Base-by-base conservation (phyloP, 495 filamentous ascomycete genomes). In the Xylaria telfairii region DNA sequence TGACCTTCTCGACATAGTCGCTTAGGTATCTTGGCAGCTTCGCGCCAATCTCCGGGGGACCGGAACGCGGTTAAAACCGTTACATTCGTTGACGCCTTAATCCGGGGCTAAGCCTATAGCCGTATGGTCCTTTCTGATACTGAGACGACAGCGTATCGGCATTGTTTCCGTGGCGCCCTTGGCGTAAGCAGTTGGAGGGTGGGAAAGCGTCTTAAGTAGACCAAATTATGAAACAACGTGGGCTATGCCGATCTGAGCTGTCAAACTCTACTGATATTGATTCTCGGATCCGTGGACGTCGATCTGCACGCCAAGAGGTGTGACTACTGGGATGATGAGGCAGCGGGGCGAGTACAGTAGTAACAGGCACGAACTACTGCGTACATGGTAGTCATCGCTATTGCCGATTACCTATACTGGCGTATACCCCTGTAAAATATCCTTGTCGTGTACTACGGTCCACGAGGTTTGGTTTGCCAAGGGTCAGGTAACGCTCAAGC, bases 21-120 rank as follows among this genome's bases (percentile, higher is more conserved):
- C 57, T 41, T 9, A 19, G 17, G 30, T 24, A 17, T 5, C 59
- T 61, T 41, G 32, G 59, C 32, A 41, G 59, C 32, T 61, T n/a
- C 32, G n/a, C 37, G 10, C 59, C 19, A 51, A 28, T 17, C 41
- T 28, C 28, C 42, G 62, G 44, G 46, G 62, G 62, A 64, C 41
- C 39, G 26, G 61, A 46, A 64, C 41, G 26, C 61, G 61, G 39
- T 64, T 64, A 12, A 19, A 32, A 26, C 61, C 61, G 61, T 64
- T 64, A 47, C 24, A 30, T 54, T 24, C 37, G 37, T 15, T 13
- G n/a, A 21, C 10, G 30, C 17, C 17, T 32, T 60, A 9, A 39
- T 28, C 37, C 32, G 21, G 8, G 2, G 37, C 59, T 62, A 62
- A 39, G 13, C 34, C 12, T 6, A 44, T 39, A 15, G 44, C 7